These are phyloP conservation scores for Orbilia brochopaga DNA, from an alignment of 2,329 filamentous ascomycete genomes.

Conservation along the genomic window DNA sequence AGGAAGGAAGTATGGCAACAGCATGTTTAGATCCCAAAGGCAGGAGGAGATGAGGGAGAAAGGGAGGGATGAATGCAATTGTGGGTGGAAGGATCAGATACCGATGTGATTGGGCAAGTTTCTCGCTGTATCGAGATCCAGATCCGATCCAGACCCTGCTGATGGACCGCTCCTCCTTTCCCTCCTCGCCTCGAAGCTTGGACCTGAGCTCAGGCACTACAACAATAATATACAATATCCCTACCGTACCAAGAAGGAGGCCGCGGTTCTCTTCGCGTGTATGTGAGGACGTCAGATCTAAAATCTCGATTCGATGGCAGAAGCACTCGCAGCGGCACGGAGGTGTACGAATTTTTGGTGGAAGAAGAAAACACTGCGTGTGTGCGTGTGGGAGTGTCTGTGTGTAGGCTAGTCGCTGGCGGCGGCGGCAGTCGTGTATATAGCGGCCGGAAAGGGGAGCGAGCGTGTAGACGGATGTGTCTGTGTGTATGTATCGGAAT, in stretches of 20 bases:
- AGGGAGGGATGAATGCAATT: neutral
- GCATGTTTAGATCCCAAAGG: neutral
- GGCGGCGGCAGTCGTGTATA: too few species aligned
- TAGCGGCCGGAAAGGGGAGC: neutral
- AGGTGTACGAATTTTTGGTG: neutral
- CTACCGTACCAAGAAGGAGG: neutral
- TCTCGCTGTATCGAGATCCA: neutral
- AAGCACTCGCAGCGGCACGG: constrained; percentile 1
- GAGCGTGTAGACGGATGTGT: neutral
- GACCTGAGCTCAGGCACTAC: neutral
- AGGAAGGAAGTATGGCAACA: neutral
- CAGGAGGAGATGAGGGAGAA: neutral
- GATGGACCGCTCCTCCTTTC: neutral
- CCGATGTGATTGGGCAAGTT: constrained; percentile 8
- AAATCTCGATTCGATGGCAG: constrained; percentile 9
- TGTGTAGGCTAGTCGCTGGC: neutral
- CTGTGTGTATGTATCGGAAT: too few species aligned
- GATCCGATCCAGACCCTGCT: neutral
- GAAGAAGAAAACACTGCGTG: neutral
- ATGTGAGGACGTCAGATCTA: neutral
- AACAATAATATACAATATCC: neutral
- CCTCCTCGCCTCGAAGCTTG: constrained; percentile 1
- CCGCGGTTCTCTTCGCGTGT: neutral
- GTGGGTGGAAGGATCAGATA: constrained; percentile 4
- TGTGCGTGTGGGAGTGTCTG: too few species aligned